These are phyloP conservation scores for Solioccasus polychromus DNA, from an alignment of 768 basidiomycete species.

Conservation along the genomic window DNA sequence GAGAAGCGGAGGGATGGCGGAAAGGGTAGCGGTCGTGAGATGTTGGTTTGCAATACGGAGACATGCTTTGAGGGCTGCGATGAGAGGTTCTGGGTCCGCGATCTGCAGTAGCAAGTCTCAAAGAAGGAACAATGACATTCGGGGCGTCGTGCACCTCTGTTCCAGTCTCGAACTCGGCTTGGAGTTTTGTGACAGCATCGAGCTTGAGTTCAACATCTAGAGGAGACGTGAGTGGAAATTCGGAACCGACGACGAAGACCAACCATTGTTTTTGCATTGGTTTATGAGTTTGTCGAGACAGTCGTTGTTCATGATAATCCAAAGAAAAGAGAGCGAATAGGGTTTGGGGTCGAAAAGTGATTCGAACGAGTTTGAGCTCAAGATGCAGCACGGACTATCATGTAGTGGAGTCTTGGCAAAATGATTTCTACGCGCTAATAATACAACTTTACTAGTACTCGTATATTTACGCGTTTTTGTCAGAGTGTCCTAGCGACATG, in stretches of 20 bases:
- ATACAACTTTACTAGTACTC: too few relatives aligned
- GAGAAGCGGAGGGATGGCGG: conserved; percentile 63
- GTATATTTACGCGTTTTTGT: conserved; percentile 46
- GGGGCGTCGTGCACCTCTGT: conserved; percentile 50
- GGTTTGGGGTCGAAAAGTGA: conserved; percentile 8
- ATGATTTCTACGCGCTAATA: not conserved
- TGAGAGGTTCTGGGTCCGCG: conserved; percentile 65
- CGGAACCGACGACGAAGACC: conserved; percentile 14
- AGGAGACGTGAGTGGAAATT: conserved; percentile 6
- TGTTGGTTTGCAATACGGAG: conserved; percentile 82
- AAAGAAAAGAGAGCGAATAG: conserved; percentile 14
- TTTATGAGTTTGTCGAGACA: conserved; percentile 57
- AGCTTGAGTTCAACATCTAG: conserved; percentile 79
- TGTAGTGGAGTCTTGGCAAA: conserved; percentile 13
- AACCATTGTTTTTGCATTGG: conserved; percentile 67
- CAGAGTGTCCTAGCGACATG: conserved; percentile 85
- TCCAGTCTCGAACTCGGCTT: conserved; percentile 69
- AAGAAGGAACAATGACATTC: conserved; percentile 8
- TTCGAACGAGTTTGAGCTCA: conserved; percentile 22
- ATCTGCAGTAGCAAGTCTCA: conserved; percentile 46
- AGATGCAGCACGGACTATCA: conserved; percentile 16
- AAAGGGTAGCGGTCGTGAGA: conserved; percentile 72
- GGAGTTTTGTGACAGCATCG: conserved; percentile 76
- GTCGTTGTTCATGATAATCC: conserved; percentile 50
- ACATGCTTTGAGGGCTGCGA: conserved; percentile 67